Percentiles rank a stretch among this genome's conserved stretches.
phyloP scores from a whole-genome alignment of 2,329 filamentous ascomycete species.

The Trichoderma gracile region DNA sequence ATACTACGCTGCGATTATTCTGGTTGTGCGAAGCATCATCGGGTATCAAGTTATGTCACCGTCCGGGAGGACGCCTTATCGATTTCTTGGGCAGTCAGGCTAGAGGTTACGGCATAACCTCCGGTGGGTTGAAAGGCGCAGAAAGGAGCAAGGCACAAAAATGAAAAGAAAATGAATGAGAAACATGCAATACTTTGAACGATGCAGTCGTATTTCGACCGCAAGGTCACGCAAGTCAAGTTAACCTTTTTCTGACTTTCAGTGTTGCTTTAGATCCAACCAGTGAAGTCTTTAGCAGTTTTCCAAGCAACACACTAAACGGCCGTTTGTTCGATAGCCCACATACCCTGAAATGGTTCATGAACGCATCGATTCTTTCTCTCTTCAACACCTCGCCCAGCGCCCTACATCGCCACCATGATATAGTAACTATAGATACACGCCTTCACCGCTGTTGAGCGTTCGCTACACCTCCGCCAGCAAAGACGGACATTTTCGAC shows the following conservation, averaged over 20 bases:
- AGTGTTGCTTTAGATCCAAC: background rate
- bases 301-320: conserved; percentile 13
- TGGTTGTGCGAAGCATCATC: no score
- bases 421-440: background rate
- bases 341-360: background rate
- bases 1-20: no score
- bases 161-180: no score
- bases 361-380: background rate
- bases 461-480: background rate
- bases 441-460: background rate
- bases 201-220: background rate
- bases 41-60: no score
- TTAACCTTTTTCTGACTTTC: background rate
- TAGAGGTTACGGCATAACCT: no score
- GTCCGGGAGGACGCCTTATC: no score
- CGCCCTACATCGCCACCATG: background rate
- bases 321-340: background rate
- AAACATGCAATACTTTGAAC: no score
- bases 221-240: background rate
- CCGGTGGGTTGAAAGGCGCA: no score
- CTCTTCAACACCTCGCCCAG: background rate
- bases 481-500: background rate
- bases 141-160: no score
- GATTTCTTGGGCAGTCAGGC: no score
- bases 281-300: background rate